Conservation (phyloP, 2,329 filamentous ascomycete genomes). For the Ascochyta pisi region DNA sequence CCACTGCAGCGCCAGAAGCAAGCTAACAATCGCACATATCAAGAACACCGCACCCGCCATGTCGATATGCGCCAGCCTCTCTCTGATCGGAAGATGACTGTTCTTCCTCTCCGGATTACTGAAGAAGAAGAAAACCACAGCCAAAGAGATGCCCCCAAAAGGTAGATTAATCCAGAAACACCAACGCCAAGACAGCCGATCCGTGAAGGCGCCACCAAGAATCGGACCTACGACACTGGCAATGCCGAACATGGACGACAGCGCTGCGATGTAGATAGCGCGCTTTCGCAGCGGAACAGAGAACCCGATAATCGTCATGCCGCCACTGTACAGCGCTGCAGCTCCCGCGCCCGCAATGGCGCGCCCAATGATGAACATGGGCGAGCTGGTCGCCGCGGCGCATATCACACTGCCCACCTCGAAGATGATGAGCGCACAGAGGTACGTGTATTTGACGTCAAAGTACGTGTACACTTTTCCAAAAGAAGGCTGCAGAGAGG, state of each 20-base stretch:
- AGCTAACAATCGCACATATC: constrained; percentile 42
- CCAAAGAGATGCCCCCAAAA: constrained; percentile 51
- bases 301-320: constrained; percentile 57
- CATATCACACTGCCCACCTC: constrained; percentile 63
- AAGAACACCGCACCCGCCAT: constrained; percentile 41
- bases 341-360: constrained; percentile 62
- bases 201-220: constrained; percentile 52
- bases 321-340: constrained; percentile 61
- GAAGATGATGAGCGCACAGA: constrained; percentile 56
- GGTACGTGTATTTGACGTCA: constrained; percentile 59
- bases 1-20: constrained; percentile 48
- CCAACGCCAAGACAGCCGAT: constrained; percentile 50
- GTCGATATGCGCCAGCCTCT: constrained; percentile 49
- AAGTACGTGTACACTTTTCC: constrained; percentile 68
- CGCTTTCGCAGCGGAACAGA: constrained; percentile 52
- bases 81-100: constrained; percentile 39
- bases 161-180: constrained; percentile 54
- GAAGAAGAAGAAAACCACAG: constrained; percentile 43
- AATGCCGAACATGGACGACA: constrained; percentile 50
- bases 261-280: constrained; percentile 50
- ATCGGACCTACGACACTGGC: constrained; percentile 51
- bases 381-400: constrained; percentile 55
- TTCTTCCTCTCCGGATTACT: constrained; percentile 33
- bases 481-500: constrained; percentile 54
- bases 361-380: constrained; percentile 63